A percentile compares a stretch with the other conserved stretches of the same genome.
Evolutionary conservation across 257 asterid genomes (phyloP).

Genomic region (Parsonsia alboflavescens): DNA sequence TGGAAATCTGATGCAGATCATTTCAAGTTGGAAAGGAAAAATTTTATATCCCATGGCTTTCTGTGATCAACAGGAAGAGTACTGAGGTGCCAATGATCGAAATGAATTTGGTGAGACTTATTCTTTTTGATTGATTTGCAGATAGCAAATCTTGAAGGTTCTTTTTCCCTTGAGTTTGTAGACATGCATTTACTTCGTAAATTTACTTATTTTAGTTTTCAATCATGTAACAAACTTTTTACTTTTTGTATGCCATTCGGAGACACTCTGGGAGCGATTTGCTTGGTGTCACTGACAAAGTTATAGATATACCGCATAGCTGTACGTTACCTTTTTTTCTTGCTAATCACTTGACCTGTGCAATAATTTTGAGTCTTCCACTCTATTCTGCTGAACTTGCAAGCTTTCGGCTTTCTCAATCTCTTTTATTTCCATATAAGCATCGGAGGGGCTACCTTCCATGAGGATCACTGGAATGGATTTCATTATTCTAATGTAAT

Average conservation of each 20-base stretch:
- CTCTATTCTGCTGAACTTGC: not conserved
- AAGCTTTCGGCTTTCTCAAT: not conserved
- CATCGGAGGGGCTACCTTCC: not conserved
- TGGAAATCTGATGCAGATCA: constrained; percentile 56
- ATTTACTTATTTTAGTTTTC: not conserved
- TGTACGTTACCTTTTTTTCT: constrained; percentile 42
- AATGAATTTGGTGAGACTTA: constrained; percentile 68
- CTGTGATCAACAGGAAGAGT: constrained; percentile 78
- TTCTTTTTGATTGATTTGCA: not conserved
- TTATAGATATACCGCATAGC: constrained; percentile 74
- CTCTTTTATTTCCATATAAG: not conserved
- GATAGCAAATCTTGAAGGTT: not conserved
- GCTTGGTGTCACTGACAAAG: constrained; percentile 81
- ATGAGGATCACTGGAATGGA: not conserved
- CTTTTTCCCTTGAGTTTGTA: not conserved
- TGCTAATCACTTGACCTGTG: constrained; percentile 1
- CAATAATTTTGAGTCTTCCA: not conserved
- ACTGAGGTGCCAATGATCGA: constrained; percentile 94
- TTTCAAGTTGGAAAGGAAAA: constrained; percentile 95
- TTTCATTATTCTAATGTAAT: not conserved
- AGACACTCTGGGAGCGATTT: constrained; percentile 83
- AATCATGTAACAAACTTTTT: not conserved
- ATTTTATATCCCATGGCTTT: constrained; percentile 85
- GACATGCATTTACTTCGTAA: not conserved
- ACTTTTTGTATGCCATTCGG: constrained; percentile 25